Evolutionary conservation across 1,284 basidiomycete genomes (phyloP).

Genomic region (Xerocomus nothofagi): DNA sequence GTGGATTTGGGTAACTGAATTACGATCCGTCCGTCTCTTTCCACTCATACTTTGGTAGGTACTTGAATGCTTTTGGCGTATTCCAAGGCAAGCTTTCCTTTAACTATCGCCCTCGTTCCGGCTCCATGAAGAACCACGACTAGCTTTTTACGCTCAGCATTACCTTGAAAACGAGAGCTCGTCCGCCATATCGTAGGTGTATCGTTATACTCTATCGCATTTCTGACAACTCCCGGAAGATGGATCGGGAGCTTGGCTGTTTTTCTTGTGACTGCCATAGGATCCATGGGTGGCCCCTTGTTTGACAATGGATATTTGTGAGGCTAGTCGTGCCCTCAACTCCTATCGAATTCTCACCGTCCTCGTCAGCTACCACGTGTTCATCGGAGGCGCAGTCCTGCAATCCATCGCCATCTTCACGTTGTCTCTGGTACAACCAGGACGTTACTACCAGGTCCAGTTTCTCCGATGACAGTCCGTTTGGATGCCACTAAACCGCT

Average conservation of each 20-base stretch:
- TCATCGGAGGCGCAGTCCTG: constrained; percentile 26
- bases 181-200: constrained; percentile 33
- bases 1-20: constrained; percentile 27
- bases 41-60: constrained; percentile 15
- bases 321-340: constrained; percentile 4
- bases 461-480: neutral
- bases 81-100: constrained; percentile 34
- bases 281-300: constrained; percentile 27
- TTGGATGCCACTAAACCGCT: neutral
- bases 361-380: constrained; percentile 15
- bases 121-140: neutral
- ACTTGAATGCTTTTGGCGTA: constrained; percentile 30
- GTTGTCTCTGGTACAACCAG: constrained; percentile 37
- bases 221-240: constrained; percentile 11
- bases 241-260: constrained; percentile 32
- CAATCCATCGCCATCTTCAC: constrained; percentile 36
- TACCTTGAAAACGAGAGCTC: constrained; percentile 35
- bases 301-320: constrained; percentile 37
- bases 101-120: neutral
- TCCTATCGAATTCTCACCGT: neutral
- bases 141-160: constrained; percentile 31
- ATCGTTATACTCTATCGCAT: neutral
- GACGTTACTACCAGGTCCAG: constrained; percentile 37
- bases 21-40: neutral
- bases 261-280: constrained; percentile 24